A percentile compares a stretch with the other conserved stretches of the same genome.
phyloP scores from a whole-genome alignment of 2,329 filamentous ascomycete genomes.

The Trichophyton schoenleinii region DNA sequence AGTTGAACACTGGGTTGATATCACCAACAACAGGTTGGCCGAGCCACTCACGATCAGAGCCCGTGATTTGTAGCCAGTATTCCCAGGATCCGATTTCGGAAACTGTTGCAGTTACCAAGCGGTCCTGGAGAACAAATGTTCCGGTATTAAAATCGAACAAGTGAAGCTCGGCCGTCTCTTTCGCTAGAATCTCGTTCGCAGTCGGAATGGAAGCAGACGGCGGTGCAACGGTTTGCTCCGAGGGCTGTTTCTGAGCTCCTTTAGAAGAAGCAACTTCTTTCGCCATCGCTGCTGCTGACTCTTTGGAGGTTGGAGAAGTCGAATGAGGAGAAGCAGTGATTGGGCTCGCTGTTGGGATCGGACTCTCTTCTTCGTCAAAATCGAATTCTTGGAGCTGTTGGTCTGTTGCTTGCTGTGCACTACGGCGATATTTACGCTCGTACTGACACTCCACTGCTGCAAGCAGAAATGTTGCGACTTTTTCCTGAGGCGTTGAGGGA shows the following conservation, averaged over 20 bases:
- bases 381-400: conserved; percentile 71
- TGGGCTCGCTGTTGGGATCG: conserved; percentile 49
- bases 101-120: conserved; percentile 62
- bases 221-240: conserved; percentile 46
- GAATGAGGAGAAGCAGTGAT: conserved; percentile 34
- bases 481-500: conserved; percentile 51
- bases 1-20: conserved; percentile 97
- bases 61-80: conserved; percentile 84
- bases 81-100: conserved; percentile 82
- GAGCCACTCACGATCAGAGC: conserved; percentile 67
- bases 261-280: conserved; percentile 33
- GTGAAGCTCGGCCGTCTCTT: conserved; percentile 73
- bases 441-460: conserved; percentile 89
- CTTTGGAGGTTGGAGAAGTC: conserved; percentile 26
- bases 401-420: conserved; percentile 66
- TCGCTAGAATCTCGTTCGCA: conserved; percentile 57
- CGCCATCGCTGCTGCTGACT: conserved; percentile 34
- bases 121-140: conserved; percentile 70
- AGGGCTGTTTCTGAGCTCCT: conserved; percentile 31
- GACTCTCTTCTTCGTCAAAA: conserved; percentile 49
- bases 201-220: conserved; percentile 52
- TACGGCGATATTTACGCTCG: conserved; percentile 84
- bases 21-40: conserved; percentile 76
- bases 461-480: conserved; percentile 67
- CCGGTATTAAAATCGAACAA: conserved; percentile 83